Evolutionary conservation across 768 basidiomycete genomes (phyloP).

Genomic region (Termitomyces sp.): DNA sequence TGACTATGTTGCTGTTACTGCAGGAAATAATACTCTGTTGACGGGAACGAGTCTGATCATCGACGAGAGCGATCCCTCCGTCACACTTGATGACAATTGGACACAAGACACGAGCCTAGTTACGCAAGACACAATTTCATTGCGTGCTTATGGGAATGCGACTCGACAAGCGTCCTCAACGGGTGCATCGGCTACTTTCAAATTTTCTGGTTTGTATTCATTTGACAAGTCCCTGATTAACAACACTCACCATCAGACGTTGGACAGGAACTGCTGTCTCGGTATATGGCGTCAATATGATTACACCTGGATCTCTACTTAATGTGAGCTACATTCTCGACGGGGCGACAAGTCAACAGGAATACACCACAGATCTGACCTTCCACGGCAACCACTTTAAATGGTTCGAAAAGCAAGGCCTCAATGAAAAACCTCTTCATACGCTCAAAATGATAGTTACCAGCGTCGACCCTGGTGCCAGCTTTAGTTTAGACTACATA

Average conservation of each 20-base stretch:
- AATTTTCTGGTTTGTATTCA: not conserved
- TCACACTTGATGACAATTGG: not conserved
- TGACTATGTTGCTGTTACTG: constrained; percentile 1
- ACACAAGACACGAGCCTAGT: not conserved
- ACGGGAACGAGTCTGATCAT: not conserved
- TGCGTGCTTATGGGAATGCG: not conserved
- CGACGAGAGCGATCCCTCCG: constrained; percentile 1
- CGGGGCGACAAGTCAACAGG: not conserved
- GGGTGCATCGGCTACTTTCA: constrained; percentile 1
- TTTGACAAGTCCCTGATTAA: too few species aligned
- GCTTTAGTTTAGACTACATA: not conserved
- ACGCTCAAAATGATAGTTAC: not conserved
- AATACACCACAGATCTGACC: not conserved
- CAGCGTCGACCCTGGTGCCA: not conserved
- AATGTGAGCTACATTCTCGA: not conserved
- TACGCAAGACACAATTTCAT: not conserved
- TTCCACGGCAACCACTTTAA: not conserved
- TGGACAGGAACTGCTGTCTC: constrained; percentile 1
- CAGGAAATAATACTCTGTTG: constrained; percentile 1
- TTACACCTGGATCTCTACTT: not conserved
- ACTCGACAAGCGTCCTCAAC: not conserved
- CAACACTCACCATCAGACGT: not conserved
- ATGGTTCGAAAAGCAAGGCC: not conserved
- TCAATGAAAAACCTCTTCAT: not conserved
- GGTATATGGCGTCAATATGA: not conserved